Percentiles rank a stretch among this genome's conserved stretches.
Evolutionary conservation across 345 rosid genomes (phyloP).

Genomic region (Syzygium oleosum): DNA sequence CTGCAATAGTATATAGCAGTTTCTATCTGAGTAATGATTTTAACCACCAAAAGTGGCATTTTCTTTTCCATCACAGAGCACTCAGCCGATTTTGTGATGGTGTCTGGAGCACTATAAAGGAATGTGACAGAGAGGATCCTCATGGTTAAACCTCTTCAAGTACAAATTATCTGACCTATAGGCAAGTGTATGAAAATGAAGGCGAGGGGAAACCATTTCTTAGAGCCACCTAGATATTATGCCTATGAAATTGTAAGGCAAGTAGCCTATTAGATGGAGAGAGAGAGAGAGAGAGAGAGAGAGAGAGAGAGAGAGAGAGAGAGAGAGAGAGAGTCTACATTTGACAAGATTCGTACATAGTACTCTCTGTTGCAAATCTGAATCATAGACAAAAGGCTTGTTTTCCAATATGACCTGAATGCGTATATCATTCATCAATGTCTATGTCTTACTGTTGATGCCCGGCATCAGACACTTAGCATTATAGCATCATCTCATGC

Average conservation of each 20-base stretch:
- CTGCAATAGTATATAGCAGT: constrained; percentile 21
- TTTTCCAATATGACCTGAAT: background rate
- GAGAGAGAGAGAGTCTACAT: background rate
- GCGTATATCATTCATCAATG: background rate
- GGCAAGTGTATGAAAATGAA: background rate
- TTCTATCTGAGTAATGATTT: background rate
- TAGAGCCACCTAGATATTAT: background rate
- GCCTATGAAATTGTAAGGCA: background rate
- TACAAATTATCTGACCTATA: background rate
- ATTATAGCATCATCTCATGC: background rate
- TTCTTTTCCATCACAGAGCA: background rate
- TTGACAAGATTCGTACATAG: background rate
- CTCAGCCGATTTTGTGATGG: background rate
- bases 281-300: too few relatives aligned
- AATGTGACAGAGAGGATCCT: background rate
- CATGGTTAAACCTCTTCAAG: background rate
- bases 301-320: too few relatives aligned
- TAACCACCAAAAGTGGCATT: background rate
- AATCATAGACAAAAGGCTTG: background rate
- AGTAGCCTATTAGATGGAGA: background rate
- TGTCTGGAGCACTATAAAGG: background rate
- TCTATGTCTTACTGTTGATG: background rate
- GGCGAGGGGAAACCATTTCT: background rate
- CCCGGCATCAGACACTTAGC: background rate
- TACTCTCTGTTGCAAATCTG: background rate